Evolutionary conservation across 495 filamentous ascomycete species (phyloP).

Genomic region (Ramalina intermedia): DNA sequence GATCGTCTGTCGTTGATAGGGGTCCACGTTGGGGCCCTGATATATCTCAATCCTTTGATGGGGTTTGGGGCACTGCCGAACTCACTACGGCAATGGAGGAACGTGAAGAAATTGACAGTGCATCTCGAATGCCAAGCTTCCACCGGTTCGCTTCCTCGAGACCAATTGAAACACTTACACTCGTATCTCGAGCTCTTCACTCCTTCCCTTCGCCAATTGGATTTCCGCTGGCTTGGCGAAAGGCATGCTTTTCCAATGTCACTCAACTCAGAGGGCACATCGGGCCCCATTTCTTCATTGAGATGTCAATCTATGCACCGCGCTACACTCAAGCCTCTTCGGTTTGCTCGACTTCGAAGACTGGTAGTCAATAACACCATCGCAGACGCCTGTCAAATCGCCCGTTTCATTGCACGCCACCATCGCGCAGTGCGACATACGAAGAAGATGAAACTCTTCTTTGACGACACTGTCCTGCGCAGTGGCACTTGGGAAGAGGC

Average conservation of each 20-base stretch:
- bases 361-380: constrained; percentile 52
- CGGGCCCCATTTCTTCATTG: constrained; percentile 27
- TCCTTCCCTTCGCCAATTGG: constrained; percentile 42
- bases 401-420: constrained; percentile 44
- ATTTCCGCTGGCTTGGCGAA: constrained; percentile 55
- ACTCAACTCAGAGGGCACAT: constrained; percentile 41
- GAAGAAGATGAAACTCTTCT: constrained; percentile 45
- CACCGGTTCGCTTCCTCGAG: constrained; percentile 36
- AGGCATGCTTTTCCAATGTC: constrained; percentile 54
- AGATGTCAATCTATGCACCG: constrained; percentile 26
- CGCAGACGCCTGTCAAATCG: constrained; percentile 53
- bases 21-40: constrained; percentile 52
- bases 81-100: constrained; percentile 50
- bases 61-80: constrained; percentile 53
- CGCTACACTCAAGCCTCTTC: constrained; percentile 32
- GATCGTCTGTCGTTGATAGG: constrained; percentile 47
- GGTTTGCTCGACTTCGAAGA: constrained; percentile 42
- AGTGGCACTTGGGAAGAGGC: constrained; percentile 63
- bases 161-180: constrained; percentile 64
- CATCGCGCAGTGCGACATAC: constrained; percentile 34
- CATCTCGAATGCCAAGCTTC: constrained; percentile 46
- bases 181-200: constrained; percentile 55
- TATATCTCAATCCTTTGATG: constrained; percentile 51
- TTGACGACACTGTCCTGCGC: constrained; percentile 51
- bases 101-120: constrained; percentile 54